Percentiles rank a stretch among this genome's conserved stretches.
Evolutionary conservation across 441 rosid genomes (phyloP).

Genomic region (Metrosideros polymorpha): DNA sequence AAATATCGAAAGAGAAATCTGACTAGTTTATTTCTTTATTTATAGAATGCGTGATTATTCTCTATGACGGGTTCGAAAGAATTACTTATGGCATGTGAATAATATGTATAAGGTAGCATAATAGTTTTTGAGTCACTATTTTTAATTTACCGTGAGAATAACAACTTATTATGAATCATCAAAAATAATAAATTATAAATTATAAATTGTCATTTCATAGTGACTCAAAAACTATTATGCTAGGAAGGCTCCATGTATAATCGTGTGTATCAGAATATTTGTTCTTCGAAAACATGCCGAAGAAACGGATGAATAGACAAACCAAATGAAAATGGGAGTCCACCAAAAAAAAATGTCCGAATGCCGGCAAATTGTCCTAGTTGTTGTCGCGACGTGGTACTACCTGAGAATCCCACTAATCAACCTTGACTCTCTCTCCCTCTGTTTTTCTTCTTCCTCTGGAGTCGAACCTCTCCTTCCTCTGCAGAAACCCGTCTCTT

Average conservation of each 20-base stretch:
- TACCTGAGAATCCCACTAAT: not conserved
- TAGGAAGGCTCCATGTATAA: too few species aligned
- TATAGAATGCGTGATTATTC: too few species aligned
- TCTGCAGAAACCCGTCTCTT: not conserved
- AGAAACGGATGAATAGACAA: not conserved
- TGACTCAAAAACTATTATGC: too few species aligned
- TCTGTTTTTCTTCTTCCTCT: not conserved
- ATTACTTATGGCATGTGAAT: not conserved
- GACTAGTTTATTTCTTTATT: too few species aligned
- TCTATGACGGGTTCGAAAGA: not conserved
- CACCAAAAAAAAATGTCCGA: not conserved
- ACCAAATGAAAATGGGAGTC: not conserved
- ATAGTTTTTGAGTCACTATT: too few species aligned
- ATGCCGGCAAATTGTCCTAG: not conserved
- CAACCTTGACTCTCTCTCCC: not conserved
- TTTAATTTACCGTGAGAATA: too few species aligned
- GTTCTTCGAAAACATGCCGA: not conserved
- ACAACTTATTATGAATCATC: too few species aligned
- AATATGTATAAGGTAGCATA: too few species aligned
- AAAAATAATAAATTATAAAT: too few species aligned
- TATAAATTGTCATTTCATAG: too few species aligned
- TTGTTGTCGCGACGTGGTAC: not conserved
- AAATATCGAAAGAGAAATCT: too few species aligned
- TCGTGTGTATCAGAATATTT: not conserved
- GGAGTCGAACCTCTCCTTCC: not conserved